Conservation (phyloP, 495 filamentous ascomycete species). For the Talaromyces thailandensis region DNA sequence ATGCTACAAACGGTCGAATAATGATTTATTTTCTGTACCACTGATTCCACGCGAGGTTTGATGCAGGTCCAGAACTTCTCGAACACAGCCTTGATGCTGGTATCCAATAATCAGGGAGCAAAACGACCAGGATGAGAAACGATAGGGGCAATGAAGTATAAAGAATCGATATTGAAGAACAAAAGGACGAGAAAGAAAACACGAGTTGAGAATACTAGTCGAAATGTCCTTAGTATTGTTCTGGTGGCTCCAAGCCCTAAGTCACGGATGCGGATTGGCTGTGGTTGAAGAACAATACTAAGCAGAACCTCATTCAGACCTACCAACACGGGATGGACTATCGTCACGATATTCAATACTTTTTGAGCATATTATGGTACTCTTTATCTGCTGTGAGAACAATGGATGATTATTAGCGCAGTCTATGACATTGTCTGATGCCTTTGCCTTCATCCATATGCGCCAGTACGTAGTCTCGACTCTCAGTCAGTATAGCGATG, state of each 20-base stretch:
- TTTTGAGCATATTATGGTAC: neutral
- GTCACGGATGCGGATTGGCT: neutral
- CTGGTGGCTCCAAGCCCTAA: constrained; percentile 7
- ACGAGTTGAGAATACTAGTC: neutral
- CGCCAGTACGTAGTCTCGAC: too few relatives aligned
- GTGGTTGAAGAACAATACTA: constrained; percentile 11
- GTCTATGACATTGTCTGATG: neutral
- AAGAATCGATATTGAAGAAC: neutral
- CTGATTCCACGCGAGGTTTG: neutral
- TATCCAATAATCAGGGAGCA: neutral
- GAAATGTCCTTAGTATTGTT: constrained; percentile 12
- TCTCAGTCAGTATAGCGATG: neutral
- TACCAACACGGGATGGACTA: neutral
- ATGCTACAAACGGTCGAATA: neutral
- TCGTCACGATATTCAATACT: neutral
- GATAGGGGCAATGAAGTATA: neutral
- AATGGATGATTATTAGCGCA: neutral
- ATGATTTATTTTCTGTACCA: neutral
- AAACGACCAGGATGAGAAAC: neutral
- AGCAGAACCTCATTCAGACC: neutral
- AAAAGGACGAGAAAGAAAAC: neutral
- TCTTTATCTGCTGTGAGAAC: neutral
- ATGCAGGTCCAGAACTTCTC: neutral
- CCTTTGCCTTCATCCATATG: neutral
- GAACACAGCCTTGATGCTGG: neutral